Evolutionary conservation across 108 stramenopile species (phyloP).

Genomic region (Schizochytrium sp.): DNA sequence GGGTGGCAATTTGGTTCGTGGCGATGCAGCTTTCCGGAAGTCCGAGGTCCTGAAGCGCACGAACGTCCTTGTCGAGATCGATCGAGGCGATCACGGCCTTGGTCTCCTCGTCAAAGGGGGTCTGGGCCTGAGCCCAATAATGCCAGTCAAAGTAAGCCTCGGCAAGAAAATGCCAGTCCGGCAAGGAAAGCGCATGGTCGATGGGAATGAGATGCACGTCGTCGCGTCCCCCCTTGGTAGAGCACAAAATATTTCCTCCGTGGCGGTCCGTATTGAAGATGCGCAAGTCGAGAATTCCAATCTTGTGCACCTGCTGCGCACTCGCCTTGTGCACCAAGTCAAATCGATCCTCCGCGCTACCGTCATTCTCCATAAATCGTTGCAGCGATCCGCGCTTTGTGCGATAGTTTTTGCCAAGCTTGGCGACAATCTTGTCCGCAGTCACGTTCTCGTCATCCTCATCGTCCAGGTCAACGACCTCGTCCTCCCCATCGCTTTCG

Average conservation of each 20-base stretch:
- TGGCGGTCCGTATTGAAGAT: neutral
- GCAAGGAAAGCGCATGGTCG: neutral
- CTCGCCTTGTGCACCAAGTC: neutral
- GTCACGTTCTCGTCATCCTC: neutral
- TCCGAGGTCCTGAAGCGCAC: neutral
- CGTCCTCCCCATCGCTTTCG: neutral
- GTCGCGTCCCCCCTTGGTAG: neutral
- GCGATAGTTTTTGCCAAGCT: neutral
- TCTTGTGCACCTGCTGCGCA: neutral
- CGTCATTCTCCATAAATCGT: neutral
- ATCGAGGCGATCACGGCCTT: neutral
- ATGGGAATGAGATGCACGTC: neutral
- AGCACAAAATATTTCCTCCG: neutral
- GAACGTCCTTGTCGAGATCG: neutral
- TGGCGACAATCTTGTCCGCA: neutral
- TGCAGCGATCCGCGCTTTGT: neutral
- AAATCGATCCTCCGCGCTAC: neutral
- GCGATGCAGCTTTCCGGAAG: slow-evolving; percentile 1
- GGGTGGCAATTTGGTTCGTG: neutral
- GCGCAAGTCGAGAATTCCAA: neutral
- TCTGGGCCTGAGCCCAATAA: neutral
- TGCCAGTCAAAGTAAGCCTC: slow-evolving; percentile 16
- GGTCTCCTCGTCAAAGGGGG: neutral
- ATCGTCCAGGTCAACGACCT: neutral
- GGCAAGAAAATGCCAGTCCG: slow-evolving; percentile 2